Percentiles rank a stretch among this genome's conserved stretches.
These are phyloP conservation scores for Phytophthora hybrid DNA, from an alignment of 352 stramenopile species.

Conservation along the genomic window DNA sequence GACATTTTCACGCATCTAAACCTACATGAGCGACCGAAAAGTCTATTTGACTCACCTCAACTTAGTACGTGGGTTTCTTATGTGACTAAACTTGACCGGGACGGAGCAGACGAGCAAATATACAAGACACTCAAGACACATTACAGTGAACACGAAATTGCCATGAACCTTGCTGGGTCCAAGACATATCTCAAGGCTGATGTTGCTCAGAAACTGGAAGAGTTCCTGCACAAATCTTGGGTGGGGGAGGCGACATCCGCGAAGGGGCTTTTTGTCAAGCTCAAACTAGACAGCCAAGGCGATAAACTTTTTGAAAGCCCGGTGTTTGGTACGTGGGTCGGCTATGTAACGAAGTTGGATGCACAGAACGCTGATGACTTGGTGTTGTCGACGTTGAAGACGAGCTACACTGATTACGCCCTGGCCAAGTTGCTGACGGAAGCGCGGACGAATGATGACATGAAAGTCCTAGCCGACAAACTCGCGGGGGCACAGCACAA, in stretches of 20 bases:
- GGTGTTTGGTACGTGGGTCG: neutral
- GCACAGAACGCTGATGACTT: neutral
- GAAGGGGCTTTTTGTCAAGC: neutral
- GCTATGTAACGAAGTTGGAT: neutral
- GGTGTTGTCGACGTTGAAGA: neutral
- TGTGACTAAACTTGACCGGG: neutral
- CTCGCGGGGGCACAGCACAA: neutral
- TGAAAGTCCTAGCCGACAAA: neutral
- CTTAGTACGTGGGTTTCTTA: neutral
- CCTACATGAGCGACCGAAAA: neutral
- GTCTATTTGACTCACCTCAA: neutral
- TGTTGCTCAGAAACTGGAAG: neutral
- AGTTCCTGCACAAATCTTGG: neutral
- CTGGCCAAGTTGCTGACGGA: neutral
- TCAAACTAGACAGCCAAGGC: neutral
- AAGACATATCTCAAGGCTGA: neutral
- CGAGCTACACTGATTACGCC: neutral
- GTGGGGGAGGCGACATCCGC: neutral
- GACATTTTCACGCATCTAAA: neutral
- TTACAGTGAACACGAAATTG: neutral
- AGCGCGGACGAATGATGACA: neutral
- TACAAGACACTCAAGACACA: neutral
- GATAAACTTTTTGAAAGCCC: neutral
- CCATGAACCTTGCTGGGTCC: neutral
- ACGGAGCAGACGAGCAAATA: neutral